These are phyloP conservation scores for Bretschneidera sinensis DNA, from an alignment of 345 rosid species.

Conservation along the genomic window DNA sequence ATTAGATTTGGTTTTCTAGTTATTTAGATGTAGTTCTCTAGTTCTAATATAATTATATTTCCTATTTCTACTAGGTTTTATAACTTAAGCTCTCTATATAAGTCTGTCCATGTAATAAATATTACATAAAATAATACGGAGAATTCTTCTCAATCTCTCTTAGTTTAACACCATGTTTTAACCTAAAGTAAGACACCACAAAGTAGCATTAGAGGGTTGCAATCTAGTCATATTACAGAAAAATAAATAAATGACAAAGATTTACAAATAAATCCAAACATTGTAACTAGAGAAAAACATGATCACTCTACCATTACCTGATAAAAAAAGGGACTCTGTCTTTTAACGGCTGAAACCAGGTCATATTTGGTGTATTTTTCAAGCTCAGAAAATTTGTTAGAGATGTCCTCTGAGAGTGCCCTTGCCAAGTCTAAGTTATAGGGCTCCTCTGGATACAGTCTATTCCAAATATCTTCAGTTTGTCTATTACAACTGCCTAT, in stretches of 20 bases:
- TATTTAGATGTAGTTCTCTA: too few relatives aligned
- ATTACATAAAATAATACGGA: too few relatives aligned
- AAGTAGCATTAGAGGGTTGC: too few relatives aligned
- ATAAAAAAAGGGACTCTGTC: conserved; percentile 85
- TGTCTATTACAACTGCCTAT: conserved; percentile 36
- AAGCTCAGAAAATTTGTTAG: conserved; percentile 28
- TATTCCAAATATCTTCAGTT: conserved; percentile 68
- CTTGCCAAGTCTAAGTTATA: conserved; percentile 50
- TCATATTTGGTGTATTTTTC: conserved; percentile 69
- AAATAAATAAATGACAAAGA: neutral
- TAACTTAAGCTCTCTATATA: too few relatives aligned
- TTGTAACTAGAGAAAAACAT: too few relatives aligned
- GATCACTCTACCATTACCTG: conserved; percentile 48
- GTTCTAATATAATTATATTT: too few relatives aligned
- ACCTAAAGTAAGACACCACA: neutral
- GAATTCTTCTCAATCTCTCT: too few relatives aligned
- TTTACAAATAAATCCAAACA: neutral
- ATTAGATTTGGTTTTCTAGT: too few relatives aligned
- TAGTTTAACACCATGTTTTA: too few relatives aligned
- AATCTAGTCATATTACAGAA: too few relatives aligned
- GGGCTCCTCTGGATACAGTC: conserved; percentile 63
- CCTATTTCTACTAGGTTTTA: too few relatives aligned
- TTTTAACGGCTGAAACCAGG: conserved; percentile 76
- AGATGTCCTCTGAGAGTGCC: conserved; percentile 26
- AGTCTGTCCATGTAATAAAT: too few relatives aligned